Percentiles rank a stretch among this genome's conserved stretches.
These are phyloP conservation scores for Chlamydomonas eustigma DNA, from an alignment of 139 green algal species.

Conservation along the genomic window DNA sequence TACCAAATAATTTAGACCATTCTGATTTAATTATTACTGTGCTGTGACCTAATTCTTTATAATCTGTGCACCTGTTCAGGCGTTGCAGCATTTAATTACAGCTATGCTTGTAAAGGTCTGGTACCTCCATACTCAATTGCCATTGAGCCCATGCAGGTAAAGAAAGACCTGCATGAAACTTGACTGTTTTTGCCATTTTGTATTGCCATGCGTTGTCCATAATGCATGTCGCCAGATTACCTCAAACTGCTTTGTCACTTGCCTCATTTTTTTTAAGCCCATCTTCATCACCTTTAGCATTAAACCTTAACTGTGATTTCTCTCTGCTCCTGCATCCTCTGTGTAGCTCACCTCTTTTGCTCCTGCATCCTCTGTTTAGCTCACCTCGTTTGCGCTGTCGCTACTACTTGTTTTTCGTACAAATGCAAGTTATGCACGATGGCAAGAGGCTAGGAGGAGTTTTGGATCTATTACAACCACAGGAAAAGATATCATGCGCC, in stretches of 20 bases:
- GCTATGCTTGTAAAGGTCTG: not conserved
- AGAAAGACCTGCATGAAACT: not conserved
- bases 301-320: not conserved
- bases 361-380: not conserved
- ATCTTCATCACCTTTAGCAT: not conserved
- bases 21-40: not conserved
- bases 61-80: no score
- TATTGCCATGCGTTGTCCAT: no score
- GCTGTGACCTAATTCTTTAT: not conserved
- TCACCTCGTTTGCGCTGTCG: slow-evolving; percentile 6
- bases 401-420: slow-evolving; percentile 39
- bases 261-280: not conserved
- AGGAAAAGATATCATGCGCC: slow-evolving; percentile 46
- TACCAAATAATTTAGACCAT: not conserved
- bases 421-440: slow-evolving; percentile 39
- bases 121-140: not conserved
- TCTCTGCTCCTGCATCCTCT: not conserved
- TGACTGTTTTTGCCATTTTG: no score
- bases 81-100: not conserved
- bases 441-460: slow-evolving; percentile 55
- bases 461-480: slow-evolving; percentile 56
- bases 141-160: slow-evolving; percentile 2
- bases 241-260: not conserved
- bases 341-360: not conserved
- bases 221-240: not conserved